Conservation (phyloP, 768 basidiomycete genomes). For the Macrolepiota albuminosa region DNA sequence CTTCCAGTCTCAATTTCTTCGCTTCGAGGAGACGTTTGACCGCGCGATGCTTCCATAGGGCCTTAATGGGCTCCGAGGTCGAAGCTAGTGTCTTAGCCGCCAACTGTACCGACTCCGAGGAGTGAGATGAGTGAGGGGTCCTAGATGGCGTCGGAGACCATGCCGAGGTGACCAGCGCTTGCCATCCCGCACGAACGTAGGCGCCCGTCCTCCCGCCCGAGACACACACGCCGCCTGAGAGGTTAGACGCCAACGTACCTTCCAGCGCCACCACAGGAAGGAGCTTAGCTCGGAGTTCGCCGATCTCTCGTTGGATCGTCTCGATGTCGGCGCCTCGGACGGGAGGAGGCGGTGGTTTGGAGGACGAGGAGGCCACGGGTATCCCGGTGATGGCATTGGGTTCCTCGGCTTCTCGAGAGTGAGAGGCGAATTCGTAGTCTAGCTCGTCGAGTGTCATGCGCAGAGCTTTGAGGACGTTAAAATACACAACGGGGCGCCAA, state of each 20-base stretch:
- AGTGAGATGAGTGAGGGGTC: constrained; percentile 8
- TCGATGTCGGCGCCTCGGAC: not conserved
- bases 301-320: constrained; percentile 33
- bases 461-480: constrained; percentile 79
- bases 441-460: constrained; percentile 71
- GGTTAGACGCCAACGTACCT: constrained; percentile 60
- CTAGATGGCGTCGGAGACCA: constrained; percentile 34
- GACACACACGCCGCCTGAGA: constrained; percentile 61
- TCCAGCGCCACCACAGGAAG: constrained; percentile 65
- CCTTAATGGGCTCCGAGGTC: constrained; percentile 46
- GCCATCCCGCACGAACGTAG: constrained; percentile 72
- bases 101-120: constrained; percentile 42
- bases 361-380: constrained; percentile 15
- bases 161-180: constrained; percentile 43
- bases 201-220: constrained; percentile 57
- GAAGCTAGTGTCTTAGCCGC: constrained; percentile 52
- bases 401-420: constrained; percentile 9
- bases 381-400: constrained; percentile 16
- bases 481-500: constrained; percentile 79
- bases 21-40: constrained; percentile 52
- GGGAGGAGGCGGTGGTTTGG: constrained; percentile 2
- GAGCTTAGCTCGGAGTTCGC: constrained; percentile 48
- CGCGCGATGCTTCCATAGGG: constrained; percentile 67
- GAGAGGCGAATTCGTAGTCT: constrained; percentile 46
- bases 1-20: constrained; percentile 64